Percentiles rank a stretch among this genome's conserved stretches.
Conservation (phyloP, 1,139 yeast genomes). For the Blastobotrys raffinosifermentans region DNA sequence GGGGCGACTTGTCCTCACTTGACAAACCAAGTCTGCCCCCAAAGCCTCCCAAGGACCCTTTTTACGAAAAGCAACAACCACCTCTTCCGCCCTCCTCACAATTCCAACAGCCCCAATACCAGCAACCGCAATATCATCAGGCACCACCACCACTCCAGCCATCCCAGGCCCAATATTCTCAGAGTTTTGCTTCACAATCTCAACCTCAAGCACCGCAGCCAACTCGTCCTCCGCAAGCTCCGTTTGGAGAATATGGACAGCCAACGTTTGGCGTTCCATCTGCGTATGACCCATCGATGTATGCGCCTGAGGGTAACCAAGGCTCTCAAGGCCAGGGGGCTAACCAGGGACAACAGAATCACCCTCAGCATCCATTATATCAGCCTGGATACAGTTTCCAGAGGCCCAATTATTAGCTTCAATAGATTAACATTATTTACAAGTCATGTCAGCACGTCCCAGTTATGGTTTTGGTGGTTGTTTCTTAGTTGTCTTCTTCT, state of each 20-base stretch:
- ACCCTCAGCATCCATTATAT: conserved; percentile 10
- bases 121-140: conserved; percentile 13
- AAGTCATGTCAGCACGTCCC: neutral
- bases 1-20: conserved; percentile 16
- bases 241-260: conserved; percentile 8
- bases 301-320: conserved; percentile 15
- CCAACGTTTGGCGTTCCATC: conserved; percentile 29
- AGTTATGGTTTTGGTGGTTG: neutral
- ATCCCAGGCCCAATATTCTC: conserved; percentile 10
- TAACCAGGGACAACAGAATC: conserved; percentile 10
- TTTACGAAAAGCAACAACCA: conserved; percentile 8
- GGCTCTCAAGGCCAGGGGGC: conserved; percentile 11
- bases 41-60: conserved; percentile 15
- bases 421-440: no score
- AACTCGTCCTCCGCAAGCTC: conserved; percentile 16
- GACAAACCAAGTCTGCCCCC: conserved; percentile 18
- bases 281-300: conserved; percentile 27
- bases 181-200: conserved; percentile 16
- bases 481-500: neutral
- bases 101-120: conserved; percentile 12
- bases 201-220: conserved; percentile 11
- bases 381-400: conserved; percentile 39
- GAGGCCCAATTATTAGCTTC: conserved; percentile 4
- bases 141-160: conserved; percentile 15
- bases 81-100: conserved; percentile 17